Evolutionary conservation across 345 rosid species (phyloP).

Genomic region (Populus alba): DNA sequence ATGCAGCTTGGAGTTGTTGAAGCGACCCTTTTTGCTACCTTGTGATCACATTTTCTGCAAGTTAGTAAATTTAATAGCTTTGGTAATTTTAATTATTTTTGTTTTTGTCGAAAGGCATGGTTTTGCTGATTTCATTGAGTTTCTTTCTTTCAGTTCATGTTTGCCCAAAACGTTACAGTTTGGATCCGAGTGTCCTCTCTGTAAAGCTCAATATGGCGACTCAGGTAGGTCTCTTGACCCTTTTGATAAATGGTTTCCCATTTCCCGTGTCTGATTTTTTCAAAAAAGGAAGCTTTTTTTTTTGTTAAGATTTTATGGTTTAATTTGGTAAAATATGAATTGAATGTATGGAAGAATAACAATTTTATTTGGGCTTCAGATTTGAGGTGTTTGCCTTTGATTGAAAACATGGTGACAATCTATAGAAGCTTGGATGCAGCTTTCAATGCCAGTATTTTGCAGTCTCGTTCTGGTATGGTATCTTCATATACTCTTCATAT

Average conservation of each 20-base stretch:
- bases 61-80: slow-evolving; percentile 29
- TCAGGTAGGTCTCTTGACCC: slow-evolving; percentile 28
- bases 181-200: slow-evolving; percentile 49
- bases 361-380: slow-evolving; percentile 34
- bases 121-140: neutral
- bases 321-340: too few relatives aligned
- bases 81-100: neutral
- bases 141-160: slow-evolving; percentile 50
- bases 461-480: slow-evolving; percentile 28
- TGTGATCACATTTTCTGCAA: slow-evolving; percentile 82
- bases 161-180: slow-evolving; percentile 30
- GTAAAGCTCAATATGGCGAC: slow-evolving; percentile 39
- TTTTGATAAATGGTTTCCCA: neutral
- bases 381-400: slow-evolving; percentile 44
- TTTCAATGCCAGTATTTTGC: slow-evolving; percentile 38
- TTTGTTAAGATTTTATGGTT: too few relatives aligned
- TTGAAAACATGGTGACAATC: slow-evolving; percentile 60
- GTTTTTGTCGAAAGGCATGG: neutral
- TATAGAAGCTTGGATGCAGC: slow-evolving; percentile 60
- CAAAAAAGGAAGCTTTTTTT: too few relatives aligned
- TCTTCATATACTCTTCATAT: neutral
- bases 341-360: too few relatives aligned
- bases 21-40: slow-evolving; percentile 61
- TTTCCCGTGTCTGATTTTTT: neutral
- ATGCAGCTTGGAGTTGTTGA: slow-evolving; percentile 61